phyloP scores from a whole-genome alignment of 306 rosid genomes.

The Fagus crenata region DNA sequence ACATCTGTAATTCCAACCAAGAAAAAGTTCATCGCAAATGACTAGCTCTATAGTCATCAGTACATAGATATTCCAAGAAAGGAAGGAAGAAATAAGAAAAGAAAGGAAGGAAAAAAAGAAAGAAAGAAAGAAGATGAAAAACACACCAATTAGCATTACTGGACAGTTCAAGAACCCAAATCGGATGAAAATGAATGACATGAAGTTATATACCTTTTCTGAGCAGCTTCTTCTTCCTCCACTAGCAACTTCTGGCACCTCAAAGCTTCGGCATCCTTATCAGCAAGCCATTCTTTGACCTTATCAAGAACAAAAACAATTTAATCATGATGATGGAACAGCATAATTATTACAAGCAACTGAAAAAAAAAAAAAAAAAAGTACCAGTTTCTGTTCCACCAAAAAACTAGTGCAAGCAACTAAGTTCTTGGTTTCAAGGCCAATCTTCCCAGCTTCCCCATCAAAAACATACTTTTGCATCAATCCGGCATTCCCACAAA shows the following conservation, averaged over 20 bases:
- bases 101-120: neutral
- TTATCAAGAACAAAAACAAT: slow-evolving; percentile 28
- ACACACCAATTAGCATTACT: neutral
- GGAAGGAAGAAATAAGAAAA: slow-evolving; percentile 9
- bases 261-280: slow-evolving; percentile 81
- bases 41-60: neutral
- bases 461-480: slow-evolving; percentile 70
- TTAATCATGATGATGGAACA: slow-evolving; percentile 21
- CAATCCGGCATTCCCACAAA: slow-evolving; percentile 62
- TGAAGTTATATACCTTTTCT: slow-evolving; percentile 55
- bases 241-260: slow-evolving; percentile 77
- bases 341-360: slow-evolving; percentile 6
- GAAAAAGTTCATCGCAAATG: neutral
- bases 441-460: slow-evolving; percentile 73
- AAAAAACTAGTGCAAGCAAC: slow-evolving; percentile 82
- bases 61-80: neutral
- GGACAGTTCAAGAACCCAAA: neutral
- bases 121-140: neutral
- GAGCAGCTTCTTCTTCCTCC: slow-evolving; percentile 92
- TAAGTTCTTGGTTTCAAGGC: slow-evolving; percentile 72
- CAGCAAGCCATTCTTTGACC: slow-evolving; percentile 83
- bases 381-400: slow-evolving; percentile 82
- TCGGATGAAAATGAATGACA: neutral
- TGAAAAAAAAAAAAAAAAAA: slow-evolving; percentile 6
- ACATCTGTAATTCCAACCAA: neutral